These are phyloP conservation scores for Vinca minor DNA, from an alignment of 257 asterid genomes.

Conservation along the genomic window DNA sequence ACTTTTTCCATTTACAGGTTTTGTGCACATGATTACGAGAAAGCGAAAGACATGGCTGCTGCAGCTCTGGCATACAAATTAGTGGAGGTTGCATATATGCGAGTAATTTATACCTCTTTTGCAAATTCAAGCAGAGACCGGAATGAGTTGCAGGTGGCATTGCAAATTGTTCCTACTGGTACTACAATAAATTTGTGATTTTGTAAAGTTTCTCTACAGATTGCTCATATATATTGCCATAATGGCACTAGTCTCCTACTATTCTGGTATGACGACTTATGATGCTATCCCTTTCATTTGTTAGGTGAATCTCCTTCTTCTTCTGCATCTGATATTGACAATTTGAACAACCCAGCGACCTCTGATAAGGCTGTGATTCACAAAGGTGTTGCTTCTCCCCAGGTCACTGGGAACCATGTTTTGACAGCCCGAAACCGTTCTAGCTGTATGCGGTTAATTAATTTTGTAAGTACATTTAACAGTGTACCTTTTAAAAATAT, in stretches of 20 bases:
- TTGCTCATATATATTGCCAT: neutral
- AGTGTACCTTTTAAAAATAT: neutral
- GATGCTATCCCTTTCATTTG: constrained; percentile 4
- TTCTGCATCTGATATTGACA: constrained; percentile 96
- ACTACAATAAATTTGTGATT: constrained; percentile 18
- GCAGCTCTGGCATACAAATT: constrained; percentile 96
- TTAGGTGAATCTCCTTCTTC: constrained; percentile 98
- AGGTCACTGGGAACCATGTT: constrained; percentile 33
- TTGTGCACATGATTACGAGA: constrained; percentile 93
- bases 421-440: constrained; percentile 32
- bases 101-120: constrained; percentile 67
- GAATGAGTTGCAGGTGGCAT: constrained; percentile 61
- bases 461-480: constrained; percentile 30
- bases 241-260: neutral
- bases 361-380: constrained; percentile 55
- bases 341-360: constrained; percentile 67
- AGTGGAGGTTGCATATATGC: constrained; percentile 82
- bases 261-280: constrained; percentile 2
- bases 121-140: constrained; percentile 64
- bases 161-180: constrained; percentile 83
- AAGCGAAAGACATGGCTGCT: constrained; percentile 76
- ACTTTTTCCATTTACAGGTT: constrained; percentile 37
- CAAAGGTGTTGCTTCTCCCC: constrained; percentile 57
- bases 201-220: too few relatives aligned
- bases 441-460: constrained; percentile 29